Percentiles rank a stretch among this genome's conserved stretches.
Conservation (phyloP, 2,329 filamentous ascomycete genomes). For the Diatrype stigma region DNA sequence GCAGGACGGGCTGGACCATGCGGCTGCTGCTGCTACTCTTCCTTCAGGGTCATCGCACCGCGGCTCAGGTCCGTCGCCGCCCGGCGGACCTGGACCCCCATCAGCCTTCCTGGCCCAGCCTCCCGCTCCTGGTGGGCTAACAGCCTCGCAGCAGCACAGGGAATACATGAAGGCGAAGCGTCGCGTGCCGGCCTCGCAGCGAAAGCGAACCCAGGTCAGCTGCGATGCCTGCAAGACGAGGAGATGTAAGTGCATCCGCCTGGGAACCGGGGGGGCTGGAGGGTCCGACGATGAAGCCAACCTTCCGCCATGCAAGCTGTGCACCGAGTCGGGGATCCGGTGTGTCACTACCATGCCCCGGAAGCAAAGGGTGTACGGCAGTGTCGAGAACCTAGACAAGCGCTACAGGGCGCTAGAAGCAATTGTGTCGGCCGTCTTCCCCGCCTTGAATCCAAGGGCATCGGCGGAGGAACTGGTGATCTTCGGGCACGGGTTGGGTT, state of each 20-base stretch:
- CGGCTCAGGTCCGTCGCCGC: neutral
- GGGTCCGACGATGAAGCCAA: conserved; percentile 5
- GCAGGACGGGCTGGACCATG: neutral
- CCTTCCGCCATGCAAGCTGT: conserved; percentile 33
- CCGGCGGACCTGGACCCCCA: conserved; percentile 6
- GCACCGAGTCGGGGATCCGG: conserved; percentile 31
- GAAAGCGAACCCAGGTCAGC: conserved; percentile 30
- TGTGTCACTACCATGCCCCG: conserved; percentile 40
- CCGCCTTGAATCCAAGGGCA: conserved; percentile 31
- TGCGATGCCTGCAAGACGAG: conserved; percentile 34
- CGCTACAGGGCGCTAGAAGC: conserved; percentile 39
- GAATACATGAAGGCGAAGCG: conserved; percentile 23
- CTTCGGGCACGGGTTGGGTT: conserved; percentile 33
- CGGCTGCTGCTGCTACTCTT: neutral
- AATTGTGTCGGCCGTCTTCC: conserved; percentile 36
- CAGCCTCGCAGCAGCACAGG: conserved; percentile 9
- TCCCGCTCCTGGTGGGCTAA: neutral
- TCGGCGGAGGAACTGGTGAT: conserved; percentile 34
- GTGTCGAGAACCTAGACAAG: conserved; percentile 39
- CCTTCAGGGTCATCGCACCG: neutral
- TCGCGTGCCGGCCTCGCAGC: conserved; percentile 30
- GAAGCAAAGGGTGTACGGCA: conserved; percentile 41
- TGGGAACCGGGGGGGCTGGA: conserved; percentile 3
- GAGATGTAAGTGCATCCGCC: conserved; percentile 30
- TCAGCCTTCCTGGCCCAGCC: conserved; percentile 13